Base-by-base conservation (phyloP, 1,284 basidiomycete genomes). In the Psilocybe mexicana region DNA sequence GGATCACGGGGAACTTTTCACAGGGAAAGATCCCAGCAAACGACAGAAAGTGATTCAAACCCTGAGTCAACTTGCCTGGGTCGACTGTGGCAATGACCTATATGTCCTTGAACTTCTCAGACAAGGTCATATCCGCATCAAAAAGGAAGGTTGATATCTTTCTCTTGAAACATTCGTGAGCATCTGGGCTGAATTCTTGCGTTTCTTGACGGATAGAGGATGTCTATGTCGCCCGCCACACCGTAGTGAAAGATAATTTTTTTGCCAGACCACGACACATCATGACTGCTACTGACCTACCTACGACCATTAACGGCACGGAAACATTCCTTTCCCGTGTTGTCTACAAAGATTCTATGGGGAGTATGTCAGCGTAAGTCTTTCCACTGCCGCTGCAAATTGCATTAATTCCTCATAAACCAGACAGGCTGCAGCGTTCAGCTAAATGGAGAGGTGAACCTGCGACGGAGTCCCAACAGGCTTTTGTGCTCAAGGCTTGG, bases 61-160 rank as follows among this genome's bases (percentile, higher is more conserved):
- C 23, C 42, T 68, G 43, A 70, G 66, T 51, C 60, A 44, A 11
- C 64, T 66, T 38, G 83, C 88, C 0, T 94, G 95, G 96, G 90
- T 97, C 3, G 85, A 86, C 7, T 94, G 92, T 65, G 93, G 94
- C 0, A 78, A 78, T 2, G 80, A 87, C 24, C 72, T 84, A 6
- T 93, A 90, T 69, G 82, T 97, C 7, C 78, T 98, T 0, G 91
- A 95, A 63, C 86, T 92, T 58, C 72, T 95, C 18, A 86, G 85
- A 3, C 82, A 81, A 58, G 94, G 94, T 0, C 84, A 84, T 67
- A 77, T 97, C 55, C 84, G 87, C 24, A 80, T 98, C 12, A 83
- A 89, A 60, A 80, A 76, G 63, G 67, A 65, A 65, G 66, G 75
- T 60, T 72, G 80, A 70, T 70, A 23, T 14, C 14, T 40, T 36